phyloP scores from a whole-genome alignment of 2,329 filamentous ascomycete genomes.

The Daldinia eschscholtzii region DNA sequence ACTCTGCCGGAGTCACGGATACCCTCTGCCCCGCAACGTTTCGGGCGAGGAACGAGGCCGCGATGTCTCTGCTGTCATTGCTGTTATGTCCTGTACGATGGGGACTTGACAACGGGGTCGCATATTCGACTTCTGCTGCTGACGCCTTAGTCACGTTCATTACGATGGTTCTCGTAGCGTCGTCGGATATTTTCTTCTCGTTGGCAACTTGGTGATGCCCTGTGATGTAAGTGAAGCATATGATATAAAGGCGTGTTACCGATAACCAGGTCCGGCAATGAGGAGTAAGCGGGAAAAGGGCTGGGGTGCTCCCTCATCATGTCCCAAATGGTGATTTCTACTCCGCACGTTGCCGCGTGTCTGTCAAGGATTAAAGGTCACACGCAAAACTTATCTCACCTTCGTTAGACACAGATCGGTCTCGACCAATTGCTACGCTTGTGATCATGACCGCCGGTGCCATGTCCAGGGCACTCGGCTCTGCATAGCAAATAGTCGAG shows the following conservation, averaged over 20 bases:
- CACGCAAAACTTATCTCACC: not conserved
- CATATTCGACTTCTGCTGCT: slow-evolving; percentile 22
- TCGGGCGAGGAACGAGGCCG: slow-evolving; percentile 31
- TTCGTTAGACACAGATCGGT: slow-evolving; percentile 2
- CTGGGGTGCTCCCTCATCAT: not conserved
- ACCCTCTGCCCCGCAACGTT: slow-evolving; percentile 28
- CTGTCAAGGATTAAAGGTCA: slow-evolving; percentile 16
- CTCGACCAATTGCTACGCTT: slow-evolving; percentile 8
- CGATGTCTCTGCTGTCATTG: slow-evolving; percentile 26
- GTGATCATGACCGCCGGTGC: not conserved
- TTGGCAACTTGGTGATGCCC: not conserved
- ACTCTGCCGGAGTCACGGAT: slow-evolving; percentile 27
- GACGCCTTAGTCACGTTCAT: slow-evolving; percentile 19
- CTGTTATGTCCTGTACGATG: not conserved
- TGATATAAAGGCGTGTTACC: slow-evolving; percentile 21
- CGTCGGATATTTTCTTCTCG: not conserved
- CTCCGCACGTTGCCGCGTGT: slow-evolving; percentile 11
- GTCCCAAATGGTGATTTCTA: slow-evolving; percentile 3
- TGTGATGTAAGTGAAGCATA: slow-evolving; percentile 11
- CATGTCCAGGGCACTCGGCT: not conserved
- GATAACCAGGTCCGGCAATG: slow-evolving; percentile 7
- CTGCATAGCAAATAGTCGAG: not conserved
- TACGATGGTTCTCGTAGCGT: not conserved
- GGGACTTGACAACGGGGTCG: not conserved
- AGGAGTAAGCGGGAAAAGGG: slow-evolving; percentile 3